phyloP scores from a whole-genome alignment of 495 filamentous ascomycete species.

The Mycothermus thermophilus region DNA sequence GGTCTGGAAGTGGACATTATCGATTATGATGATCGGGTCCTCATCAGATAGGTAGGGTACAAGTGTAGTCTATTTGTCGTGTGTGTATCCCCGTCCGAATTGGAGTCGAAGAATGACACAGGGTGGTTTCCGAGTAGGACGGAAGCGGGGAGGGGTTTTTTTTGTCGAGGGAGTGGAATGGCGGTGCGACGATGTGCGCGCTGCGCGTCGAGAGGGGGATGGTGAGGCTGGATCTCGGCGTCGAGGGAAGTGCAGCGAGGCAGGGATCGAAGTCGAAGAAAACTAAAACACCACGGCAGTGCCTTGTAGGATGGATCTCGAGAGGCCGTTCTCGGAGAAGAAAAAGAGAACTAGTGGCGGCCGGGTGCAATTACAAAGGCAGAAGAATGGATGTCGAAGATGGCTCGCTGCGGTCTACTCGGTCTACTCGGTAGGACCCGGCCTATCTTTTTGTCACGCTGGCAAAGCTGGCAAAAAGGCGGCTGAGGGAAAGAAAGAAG shows the following conservation, averaged over 20 bases:
- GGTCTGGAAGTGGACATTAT: slow-evolving; percentile 93
- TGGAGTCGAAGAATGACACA: slow-evolving; percentile 4
- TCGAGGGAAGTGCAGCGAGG: background rate
- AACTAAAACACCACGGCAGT: background rate
- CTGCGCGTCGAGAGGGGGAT: slow-evolving; percentile 3
- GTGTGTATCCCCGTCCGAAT: slow-evolving; percentile 8
- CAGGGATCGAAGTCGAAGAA: slow-evolving; percentile 2
- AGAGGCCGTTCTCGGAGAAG: background rate
- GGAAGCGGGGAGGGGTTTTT: slow-evolving; percentile 2
- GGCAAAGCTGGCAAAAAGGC: too few species aligned
- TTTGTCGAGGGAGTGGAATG: background rate
- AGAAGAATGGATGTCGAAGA: too few species aligned
- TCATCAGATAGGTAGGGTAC: slow-evolving; percentile 23
- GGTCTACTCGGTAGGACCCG: too few species aligned
- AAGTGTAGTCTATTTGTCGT: background rate
- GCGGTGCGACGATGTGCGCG: slow-evolving; percentile 8
- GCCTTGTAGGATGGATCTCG: background rate
- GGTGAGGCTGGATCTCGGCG: slow-evolving; percentile 1
- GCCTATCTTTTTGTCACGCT: too few species aligned
- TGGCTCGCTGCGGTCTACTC: too few species aligned
- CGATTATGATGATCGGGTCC: slow-evolving; percentile 46
- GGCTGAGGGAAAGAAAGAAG: too few species aligned
- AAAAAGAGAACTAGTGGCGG: slow-evolving; percentile 1
- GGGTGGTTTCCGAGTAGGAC: slow-evolving; percentile 1
- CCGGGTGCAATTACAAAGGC: slow-evolving; percentile 14